phyloP scores from a whole-genome alignment of 805 yeast species.

The Cyberlindnera meyerae region DNA sequence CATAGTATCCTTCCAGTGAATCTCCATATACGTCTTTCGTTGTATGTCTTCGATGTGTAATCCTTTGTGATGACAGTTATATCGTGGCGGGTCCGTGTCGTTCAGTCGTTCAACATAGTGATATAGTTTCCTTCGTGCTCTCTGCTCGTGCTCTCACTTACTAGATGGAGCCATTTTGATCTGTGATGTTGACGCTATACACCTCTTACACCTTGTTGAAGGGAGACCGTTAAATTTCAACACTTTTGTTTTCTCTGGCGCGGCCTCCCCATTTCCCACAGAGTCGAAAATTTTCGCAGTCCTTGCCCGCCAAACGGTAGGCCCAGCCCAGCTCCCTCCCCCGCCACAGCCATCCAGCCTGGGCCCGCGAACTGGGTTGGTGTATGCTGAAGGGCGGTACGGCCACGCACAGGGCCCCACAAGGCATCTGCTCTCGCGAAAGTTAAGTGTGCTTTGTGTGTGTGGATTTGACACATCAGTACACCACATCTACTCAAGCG shows the following conservation, averaged over 20 bases:
- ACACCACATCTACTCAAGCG: no score
- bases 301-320: conserved; percentile 3
- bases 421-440: no score
- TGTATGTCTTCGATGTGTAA: background rate
- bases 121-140: conserved; percentile 1
- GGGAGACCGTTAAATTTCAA: conserved; percentile 15
- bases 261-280: background rate
- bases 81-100: background rate
- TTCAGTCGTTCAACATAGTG: conserved; percentile 6
- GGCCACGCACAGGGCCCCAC: conserved; percentile 15
- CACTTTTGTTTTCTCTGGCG: conserved; percentile 13
- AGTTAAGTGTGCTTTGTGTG: no score
- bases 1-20: no score
- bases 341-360: no score
- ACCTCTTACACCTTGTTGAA: conserved; percentile 6
- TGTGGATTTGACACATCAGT: no score
- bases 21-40: no score
- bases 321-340: no score
- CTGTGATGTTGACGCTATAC: conserved; percentile 12
- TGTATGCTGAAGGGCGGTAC: no score
- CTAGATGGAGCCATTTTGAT: conserved; percentile 44
- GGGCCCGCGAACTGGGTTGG: conserved; percentile 5
- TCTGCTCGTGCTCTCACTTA: conserved; percentile 26
- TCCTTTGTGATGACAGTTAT: no score
- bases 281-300: conserved; percentile 18